These are phyloP conservation scores for Mycena rebaudengoi DNA, from an alignment of 768 basidiomycete species.

Conservation along the genomic window DNA sequence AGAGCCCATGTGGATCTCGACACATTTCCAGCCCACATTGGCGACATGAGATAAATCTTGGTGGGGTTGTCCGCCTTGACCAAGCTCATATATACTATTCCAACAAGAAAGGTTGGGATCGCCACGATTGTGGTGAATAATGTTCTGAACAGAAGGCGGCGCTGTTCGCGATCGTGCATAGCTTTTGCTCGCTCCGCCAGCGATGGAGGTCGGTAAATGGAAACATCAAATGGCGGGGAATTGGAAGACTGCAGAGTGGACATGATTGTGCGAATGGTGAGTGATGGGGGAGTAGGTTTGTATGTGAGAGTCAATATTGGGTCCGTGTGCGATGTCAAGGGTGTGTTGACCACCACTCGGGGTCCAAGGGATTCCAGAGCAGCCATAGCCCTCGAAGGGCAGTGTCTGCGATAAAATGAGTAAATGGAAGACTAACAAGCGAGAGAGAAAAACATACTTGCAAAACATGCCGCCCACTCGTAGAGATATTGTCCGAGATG, in stretches of 20 bases:
- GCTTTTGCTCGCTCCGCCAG: conserved; percentile 65
- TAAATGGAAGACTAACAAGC: neutral
- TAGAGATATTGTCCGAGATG: conserved; percentile 57
- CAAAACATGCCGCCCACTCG: conserved; percentile 73
- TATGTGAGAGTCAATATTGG: conserved; percentile 61
- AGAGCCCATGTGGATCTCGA: conserved; percentile 70
- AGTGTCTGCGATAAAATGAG: conserved; percentile 49
- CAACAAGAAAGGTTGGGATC: conserved; percentile 84
- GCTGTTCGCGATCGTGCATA: conserved; percentile 69
- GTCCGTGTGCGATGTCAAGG: conserved; percentile 48
- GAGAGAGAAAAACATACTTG: conserved; percentile 47
- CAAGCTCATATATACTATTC: conserved; percentile 78
- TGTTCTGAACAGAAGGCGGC: conserved; percentile 60
- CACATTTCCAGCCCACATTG: conserved; percentile 71
- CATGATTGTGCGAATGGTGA: conserved; percentile 75
- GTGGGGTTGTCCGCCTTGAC: conserved; percentile 55
- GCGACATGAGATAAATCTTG: conserved; percentile 60
- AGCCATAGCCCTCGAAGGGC: conserved; percentile 58
- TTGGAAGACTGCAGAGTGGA: conserved; percentile 49
- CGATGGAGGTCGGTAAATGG: conserved; percentile 59
- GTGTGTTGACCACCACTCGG: conserved; percentile 48
- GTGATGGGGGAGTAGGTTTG: conserved; percentile 55
- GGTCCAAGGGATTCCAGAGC: conserved; percentile 46
- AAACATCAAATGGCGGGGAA: conserved; percentile 54
- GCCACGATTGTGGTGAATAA: conserved; percentile 66